phyloP scores from a whole-genome alignment of 1,284 basidiomycete genomes.

The Xerocomus minutiporus region DNA sequence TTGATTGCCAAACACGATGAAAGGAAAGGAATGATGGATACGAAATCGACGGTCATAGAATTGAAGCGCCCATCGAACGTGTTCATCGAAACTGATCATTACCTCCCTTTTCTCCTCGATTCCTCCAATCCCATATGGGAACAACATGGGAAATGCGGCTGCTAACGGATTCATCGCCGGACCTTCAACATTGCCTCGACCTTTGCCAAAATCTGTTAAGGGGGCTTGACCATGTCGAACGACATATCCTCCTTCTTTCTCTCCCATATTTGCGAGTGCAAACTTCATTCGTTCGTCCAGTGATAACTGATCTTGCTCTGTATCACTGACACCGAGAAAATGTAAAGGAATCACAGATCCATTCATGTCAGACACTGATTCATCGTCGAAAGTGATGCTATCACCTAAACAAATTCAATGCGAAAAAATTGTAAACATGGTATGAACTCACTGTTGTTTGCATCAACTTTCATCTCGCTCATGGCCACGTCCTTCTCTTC shows the following conservation, averaged over 20 bases:
- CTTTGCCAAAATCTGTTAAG: background rate
- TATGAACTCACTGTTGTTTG: too few relatives aligned
- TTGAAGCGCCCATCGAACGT: background rate
- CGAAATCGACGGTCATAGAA: background rate
- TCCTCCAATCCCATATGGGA: background rate
- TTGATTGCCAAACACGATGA: conserved; percentile 13
- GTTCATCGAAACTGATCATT: background rate
- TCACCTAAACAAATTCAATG: too few relatives aligned
- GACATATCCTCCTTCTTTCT: background rate
- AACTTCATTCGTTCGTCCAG: background rate
- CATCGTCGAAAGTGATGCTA: too few relatives aligned
- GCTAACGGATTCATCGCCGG: background rate
- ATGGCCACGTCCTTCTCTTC: too few relatives aligned
- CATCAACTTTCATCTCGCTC: too few relatives aligned
- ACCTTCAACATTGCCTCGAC: background rate
- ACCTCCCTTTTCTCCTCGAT: background rate
- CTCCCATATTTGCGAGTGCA: background rate
- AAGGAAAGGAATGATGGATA: conserved; percentile 15
- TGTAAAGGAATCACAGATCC: background rate
- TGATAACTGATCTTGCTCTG: background rate
- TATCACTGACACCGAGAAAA: background rate
- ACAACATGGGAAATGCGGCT: background rate
- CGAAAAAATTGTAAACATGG: too few relatives aligned
- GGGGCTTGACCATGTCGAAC: background rate
- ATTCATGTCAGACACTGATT: background rate